Base-by-base conservation (phyloP, 805 yeast genomes). In the Dipodascopsis tothii region DNA sequence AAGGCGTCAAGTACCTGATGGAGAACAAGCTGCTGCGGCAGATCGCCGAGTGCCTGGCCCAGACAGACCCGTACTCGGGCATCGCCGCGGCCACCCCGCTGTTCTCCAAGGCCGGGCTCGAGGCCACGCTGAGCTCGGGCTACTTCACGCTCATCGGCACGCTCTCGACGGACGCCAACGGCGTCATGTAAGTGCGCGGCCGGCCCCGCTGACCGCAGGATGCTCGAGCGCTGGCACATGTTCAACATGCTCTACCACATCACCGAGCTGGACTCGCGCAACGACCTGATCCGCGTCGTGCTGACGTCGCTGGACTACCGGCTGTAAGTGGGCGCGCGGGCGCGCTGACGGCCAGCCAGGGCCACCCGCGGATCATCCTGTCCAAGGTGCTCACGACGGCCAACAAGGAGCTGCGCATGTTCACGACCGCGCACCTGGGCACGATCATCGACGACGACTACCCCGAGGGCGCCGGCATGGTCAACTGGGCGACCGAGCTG, bases 11-110 rank as follows among this genome's bases (percentile, higher is more conserved):
- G 48, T 81, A 78, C 51, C 66, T 86, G 14, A 65, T 72, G 27
- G 81, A 77, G 43, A 86, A 82, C 61, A 88, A 92, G 62, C 68
- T 88, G 5, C 61, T 90, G 28, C 84, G 95, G 1, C 97, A 90
- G 59, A 71, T 90, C 40, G 87, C 94, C 0, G 96, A 92, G 54
- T 80, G 94, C 40, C 68, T 90, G 34, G 92, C 92, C 0, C 95
- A 84, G 60, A 66, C 84, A 18, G 94, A 84, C 56, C 90, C 90
- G 0, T 9, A 9, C 14, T 80, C 87, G 58, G 94, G 94, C 0
- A 74, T 85, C 25, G 65, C 71, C 3, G 78, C 92, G 0, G 64
- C 73, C 1, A 90, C 82, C 38, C 92, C 95, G 11, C 72, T 90
- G 2, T 76, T 90, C 44, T 76, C 85, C 1, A 70, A 68, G 34